These are phyloP conservation scores for Dalbergia cultrata DNA, from an alignment of 306 rosid genomes.

Conservation along the genomic window DNA sequence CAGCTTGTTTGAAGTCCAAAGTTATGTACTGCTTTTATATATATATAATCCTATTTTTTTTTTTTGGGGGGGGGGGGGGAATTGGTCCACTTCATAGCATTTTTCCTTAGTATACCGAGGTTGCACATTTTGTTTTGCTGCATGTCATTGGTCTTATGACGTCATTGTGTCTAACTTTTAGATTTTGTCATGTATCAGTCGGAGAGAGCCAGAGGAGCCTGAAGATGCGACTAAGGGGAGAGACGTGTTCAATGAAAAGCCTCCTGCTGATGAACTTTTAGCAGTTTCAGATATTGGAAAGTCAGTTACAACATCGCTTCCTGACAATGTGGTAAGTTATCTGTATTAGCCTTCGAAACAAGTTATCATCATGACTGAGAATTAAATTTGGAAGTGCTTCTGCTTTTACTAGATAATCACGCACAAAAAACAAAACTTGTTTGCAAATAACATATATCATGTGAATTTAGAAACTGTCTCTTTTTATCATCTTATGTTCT, in stretches of 20 bases:
- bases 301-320: slow-evolving; percentile 88
- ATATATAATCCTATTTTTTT: not conserved
- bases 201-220: slow-evolving; percentile 99
- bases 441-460: not conserved
- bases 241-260: slow-evolving; percentile 97
- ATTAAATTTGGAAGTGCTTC: slow-evolving; percentile 18
- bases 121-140: slow-evolving; percentile 17
- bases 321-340: slow-evolving; percentile 92
- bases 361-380: slow-evolving; percentile 15
- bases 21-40: slow-evolving; percentile 1
- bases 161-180: slow-evolving; percentile 40
- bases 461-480: not conserved
- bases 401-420: not conserved
- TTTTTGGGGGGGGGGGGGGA: not conserved
- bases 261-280: slow-evolving; percentile 97
- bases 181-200: slow-evolving; percentile 59
- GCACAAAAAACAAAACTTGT: slow-evolving; percentile 11
- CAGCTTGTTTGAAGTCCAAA: not conserved
- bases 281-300: slow-evolving; percentile 97
- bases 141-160: slow-evolving; percentile 33
- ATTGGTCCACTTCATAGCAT: not conserved
- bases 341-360: slow-evolving; percentile 26
- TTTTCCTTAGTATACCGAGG: slow-evolving; percentile 34
- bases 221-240: slow-evolving; percentile 99
- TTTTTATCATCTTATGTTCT: not conserved